Base-by-base conservation (phyloP, 2,329 filamentous ascomycete species). In the Alternaria burnsii region DNA sequence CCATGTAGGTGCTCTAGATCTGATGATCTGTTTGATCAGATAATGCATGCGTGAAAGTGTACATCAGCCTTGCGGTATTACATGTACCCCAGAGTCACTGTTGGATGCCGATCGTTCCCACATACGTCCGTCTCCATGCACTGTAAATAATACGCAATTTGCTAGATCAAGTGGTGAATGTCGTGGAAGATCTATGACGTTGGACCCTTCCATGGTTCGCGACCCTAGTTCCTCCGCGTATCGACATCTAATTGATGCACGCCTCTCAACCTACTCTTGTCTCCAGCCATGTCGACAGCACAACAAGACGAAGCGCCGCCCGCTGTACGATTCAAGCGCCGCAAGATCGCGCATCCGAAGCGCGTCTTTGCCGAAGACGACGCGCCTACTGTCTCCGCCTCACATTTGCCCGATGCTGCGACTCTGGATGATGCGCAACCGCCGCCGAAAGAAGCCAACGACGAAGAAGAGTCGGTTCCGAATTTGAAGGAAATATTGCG, bases 401-500 rank as follows among this genome's bases (percentile, higher is more conserved):
- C 56, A 11, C 52, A 54, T 36, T 46, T 64, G 14, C 59, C 64
- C 40, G 63, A 63, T 44, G 55, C 55, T 24, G 48, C 53, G 26
- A 55, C 58, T 41, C 18, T 46, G 6, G 18, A 26, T 28, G 52
- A 67, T 58, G 61, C 64, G 58, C 41, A n/a, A 4, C 48, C 59
- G 38, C 62, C 61, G 5, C 54, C 57, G 40, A 44, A 53, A 38
- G 55, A 55, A 40, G 55, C 20, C 24, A 53, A 54, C 12, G 58
- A 70, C 8, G 65, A 65, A n/a, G 67, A 70, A 22, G 69, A 72
- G 12, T 59, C 70, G 1, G 63, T 64, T 5, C 57, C 63, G 2
- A 75, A 70, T 22, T 41, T 78, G 12, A 73, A 68, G 51, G 74
- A 75, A 42, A 75, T 76, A 26, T 32, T 77, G 44, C 72, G 74